A percentile compares a stretch with the other conserved stretches of the same genome.
phyloP scores from a whole-genome alignment of 2,329 filamentous ascomycete species.

The Aspergillus oerlinghausenensis region DNA sequence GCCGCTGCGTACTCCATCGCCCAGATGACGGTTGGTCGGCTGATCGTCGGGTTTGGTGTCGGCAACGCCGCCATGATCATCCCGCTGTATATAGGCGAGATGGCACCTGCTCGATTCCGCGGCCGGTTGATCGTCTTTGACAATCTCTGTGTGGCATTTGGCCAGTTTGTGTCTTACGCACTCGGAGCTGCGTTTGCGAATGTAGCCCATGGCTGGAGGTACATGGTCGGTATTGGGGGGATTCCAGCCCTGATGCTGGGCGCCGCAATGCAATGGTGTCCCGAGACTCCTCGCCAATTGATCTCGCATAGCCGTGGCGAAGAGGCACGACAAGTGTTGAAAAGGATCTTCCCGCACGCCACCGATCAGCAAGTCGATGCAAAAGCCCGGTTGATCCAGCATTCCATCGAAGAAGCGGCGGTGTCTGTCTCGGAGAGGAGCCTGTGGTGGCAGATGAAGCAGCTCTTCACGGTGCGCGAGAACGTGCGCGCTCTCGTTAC shows the following conservation, averaged over 20 bases:
- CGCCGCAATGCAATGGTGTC: conserved; percentile 43
- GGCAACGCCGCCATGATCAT: too few species aligned
- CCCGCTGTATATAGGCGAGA: too few species aligned
- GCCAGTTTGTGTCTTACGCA: too few species aligned
- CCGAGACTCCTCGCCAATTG: conserved; percentile 47
- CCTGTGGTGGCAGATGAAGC: conserved; percentile 41
- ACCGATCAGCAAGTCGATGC: conserved; percentile 41
- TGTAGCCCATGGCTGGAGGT: too few species aligned
- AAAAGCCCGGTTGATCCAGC: conserved; percentile 42
- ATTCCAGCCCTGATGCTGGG: conserved; percentile 45
- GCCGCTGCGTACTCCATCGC: too few species aligned
- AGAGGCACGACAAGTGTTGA: conserved; percentile 30
- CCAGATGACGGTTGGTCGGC: too few species aligned
- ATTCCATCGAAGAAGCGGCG: conserved; percentile 33
- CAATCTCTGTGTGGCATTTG: too few species aligned
- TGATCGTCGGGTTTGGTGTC: too few species aligned
- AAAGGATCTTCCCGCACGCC: not conserved
- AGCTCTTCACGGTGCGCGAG: conserved; percentile 42
- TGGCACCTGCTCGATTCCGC: too few species aligned
- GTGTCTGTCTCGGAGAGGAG: conserved; percentile 31
- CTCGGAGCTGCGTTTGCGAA: too few species aligned
- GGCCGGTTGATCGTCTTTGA: too few species aligned
- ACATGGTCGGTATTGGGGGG: conserved; percentile 25
- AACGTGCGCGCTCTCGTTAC: conserved; percentile 44
- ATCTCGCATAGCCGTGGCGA: conserved; percentile 38